phyloP scores from a whole-genome alignment of 2,329 filamentous ascomycete genomes.

The Diplodia corticola region DNA sequence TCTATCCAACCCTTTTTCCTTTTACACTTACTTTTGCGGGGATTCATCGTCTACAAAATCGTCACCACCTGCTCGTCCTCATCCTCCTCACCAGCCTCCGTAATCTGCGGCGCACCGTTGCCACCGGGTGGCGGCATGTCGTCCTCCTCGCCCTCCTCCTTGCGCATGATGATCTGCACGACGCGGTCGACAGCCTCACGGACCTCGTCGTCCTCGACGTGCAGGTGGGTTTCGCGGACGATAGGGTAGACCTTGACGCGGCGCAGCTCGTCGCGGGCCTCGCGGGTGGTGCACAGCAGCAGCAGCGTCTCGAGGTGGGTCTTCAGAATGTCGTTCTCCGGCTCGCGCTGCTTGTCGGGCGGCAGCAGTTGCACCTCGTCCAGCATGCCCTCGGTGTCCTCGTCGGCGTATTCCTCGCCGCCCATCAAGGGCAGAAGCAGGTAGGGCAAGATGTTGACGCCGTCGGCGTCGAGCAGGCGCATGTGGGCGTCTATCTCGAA shows the following conservation, averaged over 20 bases:
- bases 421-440: slow-evolving; percentile 85
- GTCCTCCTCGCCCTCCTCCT: slow-evolving; percentile 64
- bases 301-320: slow-evolving; percentile 89
- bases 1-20: background rate
- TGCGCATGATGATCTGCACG: slow-evolving; percentile 84
- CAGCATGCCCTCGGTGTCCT: slow-evolving; percentile 83
- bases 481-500: slow-evolving; percentile 78
- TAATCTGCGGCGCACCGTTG: slow-evolving; percentile 34
- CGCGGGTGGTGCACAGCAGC: slow-evolving; percentile 74
- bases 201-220: slow-evolving; percentile 76
- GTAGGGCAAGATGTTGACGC: slow-evolving; percentile 83
- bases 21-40: background rate
- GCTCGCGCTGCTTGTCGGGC: slow-evolving; percentile 83
- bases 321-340: slow-evolving; percentile 72
- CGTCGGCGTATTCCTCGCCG: slow-evolving; percentile 81
- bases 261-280: slow-evolving; percentile 73
- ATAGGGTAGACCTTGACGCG: slow-evolving; percentile 84
- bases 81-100: slow-evolving; percentile 32
- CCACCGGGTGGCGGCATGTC: slow-evolving; percentile 30
- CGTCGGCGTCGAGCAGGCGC: slow-evolving; percentile 66
- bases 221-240: slow-evolving; percentile 79
- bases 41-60: slow-evolving; percentile 12
- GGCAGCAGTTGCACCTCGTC: slow-evolving; percentile 87
- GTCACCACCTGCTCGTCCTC: slow-evolving; percentile 41
- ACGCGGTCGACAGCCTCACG: slow-evolving; percentile 82